Percentiles rank a stretch among this genome's conserved stretches.
phyloP scores from a whole-genome alignment of 225 moss, liverwort and hornwort species.

The Climacium dendroides region DNA sequence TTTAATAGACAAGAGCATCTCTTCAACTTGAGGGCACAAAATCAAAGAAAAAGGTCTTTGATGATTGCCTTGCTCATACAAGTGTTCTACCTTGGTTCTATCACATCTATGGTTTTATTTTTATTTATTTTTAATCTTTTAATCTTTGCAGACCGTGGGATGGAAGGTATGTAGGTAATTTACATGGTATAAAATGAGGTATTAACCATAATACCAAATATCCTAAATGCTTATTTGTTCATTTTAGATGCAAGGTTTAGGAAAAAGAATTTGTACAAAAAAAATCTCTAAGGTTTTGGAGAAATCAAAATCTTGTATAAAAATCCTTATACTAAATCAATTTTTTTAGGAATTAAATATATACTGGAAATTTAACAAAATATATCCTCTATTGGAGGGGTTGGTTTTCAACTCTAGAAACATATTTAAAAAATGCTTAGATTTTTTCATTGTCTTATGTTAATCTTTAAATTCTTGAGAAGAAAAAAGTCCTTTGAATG shows the following conservation, averaged over 20 bases:
- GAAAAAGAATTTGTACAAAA: neutral
- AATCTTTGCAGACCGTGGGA: rapidly evolving
- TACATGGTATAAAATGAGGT: neutral
- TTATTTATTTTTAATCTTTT: too few species aligned
- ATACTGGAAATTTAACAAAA: neutral
- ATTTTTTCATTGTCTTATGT: neutral
- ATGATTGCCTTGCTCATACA: neutral
- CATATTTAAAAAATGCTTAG: rapidly evolving
- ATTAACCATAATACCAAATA: neutral
- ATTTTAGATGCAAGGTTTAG: neutral
- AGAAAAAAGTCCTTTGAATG: neutral
- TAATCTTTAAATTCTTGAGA: rapidly evolving
- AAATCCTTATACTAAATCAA: neutral
- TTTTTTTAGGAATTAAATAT: neutral
- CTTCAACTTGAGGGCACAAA: neutral
- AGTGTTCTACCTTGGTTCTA: neutral
- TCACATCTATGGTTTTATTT: neutral
- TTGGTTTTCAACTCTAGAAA: neutral
- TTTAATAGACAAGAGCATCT: rapidly evolving
- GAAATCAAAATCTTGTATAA: neutral
- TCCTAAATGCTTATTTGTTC: neutral
- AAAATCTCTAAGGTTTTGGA: neutral
- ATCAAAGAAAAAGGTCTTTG: neutral
- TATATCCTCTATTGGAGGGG: rapidly evolving
- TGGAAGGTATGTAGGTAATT: neutral